A percentile compares a stretch with the other conserved stretches of the same genome.
phyloP scores from a whole-genome alignment of 78 protist species.

The Tieghemostelium lacteum region DNA sequence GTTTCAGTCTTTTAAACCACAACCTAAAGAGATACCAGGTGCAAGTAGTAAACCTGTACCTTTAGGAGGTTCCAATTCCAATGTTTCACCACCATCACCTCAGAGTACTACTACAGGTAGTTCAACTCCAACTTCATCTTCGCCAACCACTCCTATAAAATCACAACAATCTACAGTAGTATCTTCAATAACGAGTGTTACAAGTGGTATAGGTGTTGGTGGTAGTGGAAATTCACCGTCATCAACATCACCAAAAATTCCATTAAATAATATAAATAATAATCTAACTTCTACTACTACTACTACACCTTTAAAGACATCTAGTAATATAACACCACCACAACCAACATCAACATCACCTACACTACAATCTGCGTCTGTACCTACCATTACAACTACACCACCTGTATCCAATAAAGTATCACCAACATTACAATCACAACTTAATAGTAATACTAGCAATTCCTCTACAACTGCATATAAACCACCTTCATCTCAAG shows the following conservation, averaged over 20 bases:
- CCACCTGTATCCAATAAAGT: not conserved
- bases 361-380: not conserved
- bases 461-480: not conserved
- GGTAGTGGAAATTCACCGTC: no score
- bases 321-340: not conserved
- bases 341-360: not conserved
- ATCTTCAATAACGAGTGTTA: no score
- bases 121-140: no score
- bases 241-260: not conserved
- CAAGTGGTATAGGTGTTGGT: no score
- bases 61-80: no score
- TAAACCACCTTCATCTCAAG: not conserved
- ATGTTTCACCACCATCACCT: no score
- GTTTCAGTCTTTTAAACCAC: no score
- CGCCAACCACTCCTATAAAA: no score
- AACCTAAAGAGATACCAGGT: no score
- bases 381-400: not conserved
- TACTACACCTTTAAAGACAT: not conserved
- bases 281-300: not conserved
- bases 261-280: not conserved
- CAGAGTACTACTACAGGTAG: no score
- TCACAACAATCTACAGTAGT: no score
- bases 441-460: not conserved
- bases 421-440: not conserved
- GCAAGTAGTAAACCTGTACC: no score